Evolutionary conservation across 257 asterid species (phyloP), one percentile per base, ranked within the genome.

Genomic region (Phtheirospermum japonicum): DNA sequence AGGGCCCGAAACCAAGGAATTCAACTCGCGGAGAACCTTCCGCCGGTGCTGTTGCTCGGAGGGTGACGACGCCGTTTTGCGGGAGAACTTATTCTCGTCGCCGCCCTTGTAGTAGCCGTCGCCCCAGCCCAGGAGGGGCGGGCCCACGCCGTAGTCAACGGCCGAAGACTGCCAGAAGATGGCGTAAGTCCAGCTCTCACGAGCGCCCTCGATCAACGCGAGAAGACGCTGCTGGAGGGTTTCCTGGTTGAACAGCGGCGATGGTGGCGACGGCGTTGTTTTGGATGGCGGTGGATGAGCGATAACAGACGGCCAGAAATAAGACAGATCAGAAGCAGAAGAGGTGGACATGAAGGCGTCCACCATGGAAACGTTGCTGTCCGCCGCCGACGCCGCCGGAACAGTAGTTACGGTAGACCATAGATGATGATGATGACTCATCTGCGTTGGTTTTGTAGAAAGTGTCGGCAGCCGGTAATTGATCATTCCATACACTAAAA

Each of bases 171-270:
- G 94, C 96, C 96, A 88, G 76, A 88, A 88, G 6, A 88, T 88
- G 0, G 94, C 94, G 42, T 88, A 88, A 1, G 96, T 85, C 94
- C 94, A 87, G 62, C 75, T 65, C 68, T 87, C 90, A 2, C 57
- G 48, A 3, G 89, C 80, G 32, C 83, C 84, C 6, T 88, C 96
- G 33, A 88, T 85, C 43, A 88, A 28, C 11, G 87, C 42, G n/a
- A 72, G 82, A 1, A 88, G 82, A 2, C 91, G 81, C 42, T 83
- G 89, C 65, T 85, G 94, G 2, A 88, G 79, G 9, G 80, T 79
- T 10, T 88, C 96, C 17, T 74, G 89, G 4, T 51, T 80, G 75
- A 57, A 37, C 5, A 71, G 34, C 56, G 28, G 59, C 8, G n/a
- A n/a, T 3, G 60, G 74, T 18, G 73, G 82, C 20, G 60, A 74